Evolutionary conservation across 148 eudicot genomes (phyloP).

Genomic region (Dysphania ambrosioides): DNA sequence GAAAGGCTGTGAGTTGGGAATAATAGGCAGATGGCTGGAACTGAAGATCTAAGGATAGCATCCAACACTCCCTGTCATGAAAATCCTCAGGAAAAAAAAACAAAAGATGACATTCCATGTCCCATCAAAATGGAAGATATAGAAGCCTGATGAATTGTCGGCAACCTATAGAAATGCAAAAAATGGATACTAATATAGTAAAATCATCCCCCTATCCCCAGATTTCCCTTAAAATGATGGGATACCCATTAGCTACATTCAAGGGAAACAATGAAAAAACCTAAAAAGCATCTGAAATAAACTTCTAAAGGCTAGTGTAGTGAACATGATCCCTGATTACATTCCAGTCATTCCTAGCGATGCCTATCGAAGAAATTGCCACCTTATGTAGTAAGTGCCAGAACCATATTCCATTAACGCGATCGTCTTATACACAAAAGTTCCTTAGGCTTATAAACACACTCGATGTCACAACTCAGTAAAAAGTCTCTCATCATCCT

Average conservation of each 20-base stretch:
- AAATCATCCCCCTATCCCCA: not conserved
- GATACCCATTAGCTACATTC: too few relatives aligned
- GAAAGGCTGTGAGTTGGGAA: too few relatives aligned
- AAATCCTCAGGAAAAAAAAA: not conserved
- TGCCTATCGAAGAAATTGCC: too few relatives aligned
- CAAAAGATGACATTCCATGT: not conserved
- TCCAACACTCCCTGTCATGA: not conserved
- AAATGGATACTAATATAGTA: not conserved
- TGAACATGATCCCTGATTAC: not conserved
- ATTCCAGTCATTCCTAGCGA: not conserved
- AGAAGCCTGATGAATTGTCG: not conserved
- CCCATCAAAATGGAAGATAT: not conserved
- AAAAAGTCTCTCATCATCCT: too few relatives aligned
- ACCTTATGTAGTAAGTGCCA: too few relatives aligned
- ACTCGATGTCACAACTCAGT: too few relatives aligned
- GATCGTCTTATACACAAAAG: too few relatives aligned
- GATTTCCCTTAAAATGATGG: not conserved
- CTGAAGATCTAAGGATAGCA: too few relatives aligned
- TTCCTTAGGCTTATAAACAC: too few relatives aligned
- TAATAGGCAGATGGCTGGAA: not conserved
- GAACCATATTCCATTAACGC: too few relatives aligned
- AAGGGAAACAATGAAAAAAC: too few relatives aligned
- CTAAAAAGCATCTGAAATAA: not conserved
- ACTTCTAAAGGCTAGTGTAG: not conserved
- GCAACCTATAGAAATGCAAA: not conserved